These are phyloP conservation scores for Camellia lanceoleosa DNA, from an alignment of 148 eudicot genomes.

Conservation along the genomic window DNA sequence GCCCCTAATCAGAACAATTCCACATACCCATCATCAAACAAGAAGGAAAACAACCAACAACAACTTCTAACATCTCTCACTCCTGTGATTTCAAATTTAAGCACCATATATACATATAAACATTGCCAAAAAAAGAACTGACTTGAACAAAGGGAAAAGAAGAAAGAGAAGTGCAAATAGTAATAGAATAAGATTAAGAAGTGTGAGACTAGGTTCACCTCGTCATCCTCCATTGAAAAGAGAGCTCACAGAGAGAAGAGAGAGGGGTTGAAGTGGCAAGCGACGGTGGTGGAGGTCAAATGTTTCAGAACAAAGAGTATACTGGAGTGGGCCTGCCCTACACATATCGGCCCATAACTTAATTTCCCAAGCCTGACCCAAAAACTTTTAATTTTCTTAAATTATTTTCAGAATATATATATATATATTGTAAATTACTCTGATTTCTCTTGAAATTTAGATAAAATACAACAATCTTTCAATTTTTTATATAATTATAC, in stretches of 20 bases:
- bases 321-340: not conserved
- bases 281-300: not conserved
- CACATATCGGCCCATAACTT: too few relatives aligned
- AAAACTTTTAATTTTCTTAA: too few relatives aligned
- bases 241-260: not conserved
- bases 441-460: too few relatives aligned
- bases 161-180: not conserved
- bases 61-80: not conserved
- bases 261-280: too few relatives aligned
- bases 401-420: too few relatives aligned
- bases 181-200: not conserved
- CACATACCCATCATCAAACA: not conserved
- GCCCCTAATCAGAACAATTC: not conserved
- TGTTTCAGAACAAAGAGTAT: not conserved
- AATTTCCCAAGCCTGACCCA: too few relatives aligned
- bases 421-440: too few relatives aligned
- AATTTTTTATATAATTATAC: too few relatives aligned
- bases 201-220: conserved; percentile 13
- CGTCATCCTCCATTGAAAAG: conserved; percentile 9
- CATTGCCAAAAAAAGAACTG: not conserved
- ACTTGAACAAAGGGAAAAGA: not conserved
- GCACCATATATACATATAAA: not conserved
- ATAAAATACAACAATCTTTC: too few relatives aligned
- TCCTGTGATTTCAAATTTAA: not conserved
- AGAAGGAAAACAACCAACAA: not conserved